phyloP scores from a whole-genome alignment of 1,284 basidiomycete species.

The Pseudozyma hubeiensis region DNA sequence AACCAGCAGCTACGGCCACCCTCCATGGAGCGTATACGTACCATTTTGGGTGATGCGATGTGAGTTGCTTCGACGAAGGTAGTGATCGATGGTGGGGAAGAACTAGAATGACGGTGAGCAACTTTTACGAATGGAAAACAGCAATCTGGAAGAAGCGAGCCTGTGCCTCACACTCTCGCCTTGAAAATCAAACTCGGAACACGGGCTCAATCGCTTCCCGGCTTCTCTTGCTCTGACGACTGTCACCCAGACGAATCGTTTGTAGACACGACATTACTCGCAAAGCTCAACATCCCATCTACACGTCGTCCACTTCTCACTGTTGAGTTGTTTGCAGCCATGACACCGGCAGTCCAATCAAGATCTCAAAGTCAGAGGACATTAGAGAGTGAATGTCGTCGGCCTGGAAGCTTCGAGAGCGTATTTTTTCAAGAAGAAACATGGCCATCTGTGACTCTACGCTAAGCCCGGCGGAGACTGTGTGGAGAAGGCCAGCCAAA shows the following conservation, averaged over 20 bases:
- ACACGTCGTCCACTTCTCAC: neutral
- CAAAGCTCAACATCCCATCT: neutral
- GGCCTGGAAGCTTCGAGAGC: conserved; percentile 40
- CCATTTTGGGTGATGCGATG: conserved; percentile 27
- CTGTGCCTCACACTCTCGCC: neutral
- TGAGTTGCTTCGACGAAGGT: conserved; percentile 3
- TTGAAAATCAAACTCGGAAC: conserved; percentile 32
- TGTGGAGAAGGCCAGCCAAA: conserved; percentile 1
- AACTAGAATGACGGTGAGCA: neutral
- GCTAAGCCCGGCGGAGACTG: conserved; percentile 10
- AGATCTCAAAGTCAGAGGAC: neutral
- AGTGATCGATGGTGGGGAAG: conserved; percentile 8
- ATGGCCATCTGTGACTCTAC: conserved; percentile 6
- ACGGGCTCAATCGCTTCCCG: conserved; percentile 9
- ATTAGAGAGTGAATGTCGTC: neutral
- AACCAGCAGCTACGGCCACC: neutral
- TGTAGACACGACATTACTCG: too few relatives aligned
- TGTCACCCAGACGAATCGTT: too few relatives aligned
- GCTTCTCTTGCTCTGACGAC: neutral
- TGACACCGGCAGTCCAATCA: neutral
- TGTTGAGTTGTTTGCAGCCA: neutral
- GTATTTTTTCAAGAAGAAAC: neutral
- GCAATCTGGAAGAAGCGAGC: conserved; percentile 17
- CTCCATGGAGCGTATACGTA: conserved; percentile 2
- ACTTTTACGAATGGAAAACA: neutral